phyloP scores from a whole-genome alignment of 768 basidiomycete genomes.

The Pluteus cervinus region DNA sequence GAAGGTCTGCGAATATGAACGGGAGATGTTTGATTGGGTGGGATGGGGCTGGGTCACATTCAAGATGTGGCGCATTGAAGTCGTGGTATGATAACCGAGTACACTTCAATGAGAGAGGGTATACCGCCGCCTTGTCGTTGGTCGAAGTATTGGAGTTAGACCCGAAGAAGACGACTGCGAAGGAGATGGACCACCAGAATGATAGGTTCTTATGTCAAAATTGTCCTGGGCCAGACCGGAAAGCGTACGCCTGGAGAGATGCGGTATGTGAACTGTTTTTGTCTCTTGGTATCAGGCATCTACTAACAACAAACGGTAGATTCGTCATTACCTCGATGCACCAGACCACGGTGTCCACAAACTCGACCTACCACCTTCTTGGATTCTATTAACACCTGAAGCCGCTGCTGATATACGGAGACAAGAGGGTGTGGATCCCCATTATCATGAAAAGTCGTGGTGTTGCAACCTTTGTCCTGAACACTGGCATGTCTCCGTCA shows the following conservation, averaged over 20 bases:
- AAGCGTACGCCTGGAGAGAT: slow-evolving; percentile 2
- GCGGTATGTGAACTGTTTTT: no score
- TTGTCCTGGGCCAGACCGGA: slow-evolving; percentile 2
- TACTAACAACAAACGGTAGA: no score
- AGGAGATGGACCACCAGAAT: slow-evolving; percentile 13
- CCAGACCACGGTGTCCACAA: no score
- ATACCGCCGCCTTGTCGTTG: slow-evolving; percentile 11
- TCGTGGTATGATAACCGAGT: slow-evolving; percentile 11
- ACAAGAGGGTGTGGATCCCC: slow-evolving; percentile 8
- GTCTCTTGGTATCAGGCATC: no score
- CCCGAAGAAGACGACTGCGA: slow-evolving; percentile 8
- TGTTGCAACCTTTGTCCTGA: slow-evolving; percentile 10
- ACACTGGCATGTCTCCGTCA: no score
- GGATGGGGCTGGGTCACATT: slow-evolving; percentile 15
- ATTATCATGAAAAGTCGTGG: slow-evolving; percentile 8
- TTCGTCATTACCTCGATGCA: no score
- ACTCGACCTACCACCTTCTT: slow-evolving; percentile 7
- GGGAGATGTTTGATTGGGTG: slow-evolving; percentile 17
- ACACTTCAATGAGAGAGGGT: slow-evolving; percentile 13
- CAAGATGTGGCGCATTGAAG: slow-evolving; percentile 12
- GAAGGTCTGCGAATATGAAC: slow-evolving; percentile 2
- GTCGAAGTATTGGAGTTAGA: slow-evolving; percentile 13
- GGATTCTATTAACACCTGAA: slow-evolving; percentile 11
- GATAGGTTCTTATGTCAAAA: slow-evolving; percentile 8
- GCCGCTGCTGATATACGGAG: slow-evolving; percentile 9